A percentile compares a stretch with the other conserved stretches of the same genome.
Evolutionary conservation across 2,329 filamentous ascomycete genomes (phyloP).

Genomic region (Claviceps capensis): DNA sequence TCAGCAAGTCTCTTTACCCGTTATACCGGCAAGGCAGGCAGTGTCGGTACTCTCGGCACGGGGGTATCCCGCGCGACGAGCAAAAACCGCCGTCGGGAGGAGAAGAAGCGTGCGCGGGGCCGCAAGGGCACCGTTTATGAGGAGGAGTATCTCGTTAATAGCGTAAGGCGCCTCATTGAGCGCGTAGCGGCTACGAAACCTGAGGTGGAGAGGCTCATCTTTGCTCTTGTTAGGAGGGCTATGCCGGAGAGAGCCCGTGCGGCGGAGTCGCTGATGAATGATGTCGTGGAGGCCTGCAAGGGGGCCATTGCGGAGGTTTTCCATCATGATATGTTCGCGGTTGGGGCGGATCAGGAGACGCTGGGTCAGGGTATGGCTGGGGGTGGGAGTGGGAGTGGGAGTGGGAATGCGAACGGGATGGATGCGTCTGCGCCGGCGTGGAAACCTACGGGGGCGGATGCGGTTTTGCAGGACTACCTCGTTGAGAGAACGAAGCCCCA

Average conservation of each 20-base stretch:
- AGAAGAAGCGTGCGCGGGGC: slow-evolving; percentile 85
- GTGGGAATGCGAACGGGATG: not conserved
- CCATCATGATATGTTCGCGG: not conserved
- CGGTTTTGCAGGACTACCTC: slow-evolving; percentile 37
- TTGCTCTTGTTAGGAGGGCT: slow-evolving; percentile 60
- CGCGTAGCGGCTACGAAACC: slow-evolving; percentile 58
- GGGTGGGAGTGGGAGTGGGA: no score
- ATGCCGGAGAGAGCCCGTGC: slow-evolving; percentile 83
- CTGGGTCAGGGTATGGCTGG: no score
- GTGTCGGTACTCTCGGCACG: slow-evolving; percentile 55
- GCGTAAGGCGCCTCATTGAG: slow-evolving; percentile 69
- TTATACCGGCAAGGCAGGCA: slow-evolving; percentile 61
- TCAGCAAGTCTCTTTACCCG: slow-evolving; percentile 82
- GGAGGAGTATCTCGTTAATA: slow-evolving; percentile 91
- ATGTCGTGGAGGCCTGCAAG: slow-evolving; percentile 58
- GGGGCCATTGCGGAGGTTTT: slow-evolving; percentile 61
- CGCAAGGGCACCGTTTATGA: slow-evolving; percentile 98
- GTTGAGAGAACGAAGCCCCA: slow-evolving; percentile 30
- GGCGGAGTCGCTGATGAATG: slow-evolving; percentile 58
- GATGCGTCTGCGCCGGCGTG: slow-evolving; percentile 7
- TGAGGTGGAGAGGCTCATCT: slow-evolving; percentile 62
- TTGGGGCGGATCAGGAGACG: no score
- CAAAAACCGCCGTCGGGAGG: slow-evolving; percentile 79
- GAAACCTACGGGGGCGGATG: slow-evolving; percentile 34
- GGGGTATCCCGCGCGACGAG: slow-evolving; percentile 65